These are phyloP conservation scores for Coemansia nantahalensis DNA, from an alignment of 192 early-diverging fungal genomes.

Conservation along the genomic window DNA sequence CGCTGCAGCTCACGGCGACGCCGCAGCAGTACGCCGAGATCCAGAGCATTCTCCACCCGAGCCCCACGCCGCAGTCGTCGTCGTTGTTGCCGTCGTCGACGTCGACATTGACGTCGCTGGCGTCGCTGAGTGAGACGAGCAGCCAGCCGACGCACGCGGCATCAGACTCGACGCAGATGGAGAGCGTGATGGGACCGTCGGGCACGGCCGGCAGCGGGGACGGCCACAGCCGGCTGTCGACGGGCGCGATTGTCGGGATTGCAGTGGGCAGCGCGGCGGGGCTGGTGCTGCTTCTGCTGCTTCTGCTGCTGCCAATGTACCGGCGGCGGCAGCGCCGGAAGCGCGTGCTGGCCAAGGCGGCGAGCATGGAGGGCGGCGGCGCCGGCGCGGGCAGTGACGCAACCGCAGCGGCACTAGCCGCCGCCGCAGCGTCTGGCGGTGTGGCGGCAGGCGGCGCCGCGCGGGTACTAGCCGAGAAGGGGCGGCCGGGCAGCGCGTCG, in stretches of 20 bases:
- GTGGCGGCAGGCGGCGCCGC: not conserved
- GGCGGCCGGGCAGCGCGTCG: slow-evolving; percentile 12
- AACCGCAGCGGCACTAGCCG: slow-evolving; percentile 1
- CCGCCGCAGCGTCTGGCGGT: not conserved
- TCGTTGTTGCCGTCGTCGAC: not conserved
- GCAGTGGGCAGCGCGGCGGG: slow-evolving; percentile 29
- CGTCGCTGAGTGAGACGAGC: too few relatives aligned
- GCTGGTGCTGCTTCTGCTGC: slow-evolving; percentile 29
- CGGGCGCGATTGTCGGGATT: slow-evolving; percentile 40
- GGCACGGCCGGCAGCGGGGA: not conserved
- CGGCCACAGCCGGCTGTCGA: slow-evolving; percentile 30
- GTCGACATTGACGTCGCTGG: not conserved
- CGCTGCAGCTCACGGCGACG: slow-evolving; percentile 36
- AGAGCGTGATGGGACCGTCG: too few relatives aligned
- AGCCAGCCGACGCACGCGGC: too few relatives aligned
- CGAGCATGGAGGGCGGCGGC: not conserved
- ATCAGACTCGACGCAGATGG: too few relatives aligned
- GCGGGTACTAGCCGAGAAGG: slow-evolving; percentile 6
- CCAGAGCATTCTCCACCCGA: slow-evolving; percentile 25
- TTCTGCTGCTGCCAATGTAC: slow-evolving; percentile 30
- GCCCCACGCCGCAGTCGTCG: not conserved
- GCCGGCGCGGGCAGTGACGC: slow-evolving; percentile 11
- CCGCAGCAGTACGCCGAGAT: slow-evolving; percentile 36
- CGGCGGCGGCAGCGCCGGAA: slow-evolving; percentile 30
- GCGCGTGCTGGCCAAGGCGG: slow-evolving; percentile 21